phyloP scores from a whole-genome alignment of 2,329 filamentous ascomycete species.

The Dryadomyces quercus-mongolicae region DNA sequence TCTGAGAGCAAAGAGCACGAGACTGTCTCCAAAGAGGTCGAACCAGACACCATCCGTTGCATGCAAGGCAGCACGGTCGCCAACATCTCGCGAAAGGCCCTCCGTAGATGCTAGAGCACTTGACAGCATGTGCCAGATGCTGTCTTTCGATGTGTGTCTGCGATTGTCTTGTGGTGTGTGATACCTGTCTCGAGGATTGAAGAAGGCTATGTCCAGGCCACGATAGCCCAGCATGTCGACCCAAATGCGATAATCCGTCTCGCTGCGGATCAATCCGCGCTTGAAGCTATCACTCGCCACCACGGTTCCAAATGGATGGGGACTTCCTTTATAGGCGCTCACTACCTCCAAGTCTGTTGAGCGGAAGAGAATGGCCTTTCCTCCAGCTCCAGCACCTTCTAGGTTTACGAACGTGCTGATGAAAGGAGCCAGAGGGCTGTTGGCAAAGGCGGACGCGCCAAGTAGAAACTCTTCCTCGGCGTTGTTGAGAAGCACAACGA shows the following conservation, averaged over 20 bases:
- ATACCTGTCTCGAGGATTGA: slow-evolving; percentile 72
- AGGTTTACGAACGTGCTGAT: slow-evolving; percentile 86
- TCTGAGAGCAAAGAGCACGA: slow-evolving; percentile 67
- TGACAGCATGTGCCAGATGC: slow-evolving; percentile 92
- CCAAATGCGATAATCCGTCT: slow-evolving; percentile 85
- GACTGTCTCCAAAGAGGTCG: slow-evolving; percentile 70
- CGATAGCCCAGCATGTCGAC: slow-evolving; percentile 65
- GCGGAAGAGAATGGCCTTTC: slow-evolving; percentile 76
- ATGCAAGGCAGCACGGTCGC: slow-evolving; percentile 51
- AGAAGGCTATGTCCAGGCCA: slow-evolving; percentile 87
- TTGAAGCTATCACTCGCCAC: slow-evolving; percentile 77
- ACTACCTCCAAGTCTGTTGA: slow-evolving; percentile 81
- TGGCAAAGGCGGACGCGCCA: slow-evolving; percentile 73
- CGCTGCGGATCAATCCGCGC: slow-evolving; percentile 63
- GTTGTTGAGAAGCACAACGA: slow-evolving; percentile 85
- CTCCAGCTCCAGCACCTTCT: slow-evolving; percentile 87
- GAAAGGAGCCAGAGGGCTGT: slow-evolving; percentile 69
- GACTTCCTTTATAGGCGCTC: slow-evolving; percentile 57
- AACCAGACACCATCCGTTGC: slow-evolving; percentile 76
- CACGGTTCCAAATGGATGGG: slow-evolving; percentile 73
- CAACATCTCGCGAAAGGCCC: slow-evolving; percentile 56
- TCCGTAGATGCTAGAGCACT: slow-evolving; percentile 64
- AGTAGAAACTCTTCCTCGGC: slow-evolving; percentile 89
- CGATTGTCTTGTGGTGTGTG: slow-evolving; percentile 85
- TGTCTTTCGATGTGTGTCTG: slow-evolving; percentile 57